phyloP scores from a whole-genome alignment of 2,329 filamentous ascomycete genomes.

The Cytospora piceicola region DNA sequence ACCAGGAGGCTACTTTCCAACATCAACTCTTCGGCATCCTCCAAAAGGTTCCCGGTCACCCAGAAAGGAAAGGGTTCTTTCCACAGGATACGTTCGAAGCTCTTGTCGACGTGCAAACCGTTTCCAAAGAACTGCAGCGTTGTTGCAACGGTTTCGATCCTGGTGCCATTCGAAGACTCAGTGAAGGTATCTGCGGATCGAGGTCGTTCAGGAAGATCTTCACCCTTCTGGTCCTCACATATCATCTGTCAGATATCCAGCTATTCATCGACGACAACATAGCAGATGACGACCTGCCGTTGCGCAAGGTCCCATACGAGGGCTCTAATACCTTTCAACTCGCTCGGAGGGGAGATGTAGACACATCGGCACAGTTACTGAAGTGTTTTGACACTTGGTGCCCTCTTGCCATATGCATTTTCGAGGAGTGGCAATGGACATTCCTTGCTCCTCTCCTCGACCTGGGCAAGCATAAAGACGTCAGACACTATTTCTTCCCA shows the following conservation, averaged over 20 bases:
- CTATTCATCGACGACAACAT: not conserved
- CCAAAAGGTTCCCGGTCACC: no score
- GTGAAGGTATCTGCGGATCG: not conserved
- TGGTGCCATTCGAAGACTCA: no score
- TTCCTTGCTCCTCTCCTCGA: slow-evolving; percentile 26
- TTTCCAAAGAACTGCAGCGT: no score
- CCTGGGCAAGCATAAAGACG: not conserved
- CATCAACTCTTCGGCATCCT: no score
- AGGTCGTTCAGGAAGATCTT: slow-evolving; percentile 2
- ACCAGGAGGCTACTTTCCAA: no score
- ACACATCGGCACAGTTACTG: not conserved
- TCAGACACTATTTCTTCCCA: slow-evolving; percentile 11
- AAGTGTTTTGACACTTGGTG: slow-evolving; percentile 16
- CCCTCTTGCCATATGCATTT: slow-evolving; percentile 10
- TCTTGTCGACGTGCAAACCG: no score
- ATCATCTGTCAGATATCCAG: not conserved
- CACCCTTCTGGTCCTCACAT: not conserved
- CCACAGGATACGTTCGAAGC: no score
- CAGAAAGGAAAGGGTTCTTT: no score
- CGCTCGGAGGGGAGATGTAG: not conserved
- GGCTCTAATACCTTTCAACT: not conserved
- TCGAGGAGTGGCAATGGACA: slow-evolving; percentile 29
- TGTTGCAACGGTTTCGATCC: no score
- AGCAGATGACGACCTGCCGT: slow-evolving; percentile 20
- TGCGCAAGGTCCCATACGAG: not conserved